Evolutionary conservation across 768 basidiomycete species (phyloP), one percentile per base, ranked within the genome.

Genomic region (Tricholoma furcatifolium): DNA sequence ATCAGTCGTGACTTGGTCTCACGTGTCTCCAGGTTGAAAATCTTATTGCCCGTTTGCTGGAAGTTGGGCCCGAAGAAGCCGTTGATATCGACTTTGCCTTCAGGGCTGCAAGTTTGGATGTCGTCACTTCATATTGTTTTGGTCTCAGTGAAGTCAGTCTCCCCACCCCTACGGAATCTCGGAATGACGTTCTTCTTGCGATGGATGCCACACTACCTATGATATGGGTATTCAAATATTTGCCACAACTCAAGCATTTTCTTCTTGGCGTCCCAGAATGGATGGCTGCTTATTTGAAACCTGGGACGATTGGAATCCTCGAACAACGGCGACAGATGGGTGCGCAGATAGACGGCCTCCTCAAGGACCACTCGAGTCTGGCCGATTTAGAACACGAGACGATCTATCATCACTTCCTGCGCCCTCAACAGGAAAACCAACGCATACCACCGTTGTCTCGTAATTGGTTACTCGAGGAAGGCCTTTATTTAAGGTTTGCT

Each of bases 11-110:
- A 8, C 41, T 34, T 18, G 50, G 8, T 36, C 24, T 38, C 48
- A 15, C 24, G 20, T 15, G 9, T 34, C 11, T 43, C 30, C 47
- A 75, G 68, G 63, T 74, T n/a, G 69, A 74, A 21, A 60, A 63
- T 6, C 62, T 74, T 9, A 54, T 72, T 15, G 58, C 64, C 0
- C 61, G 63, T 2, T 59, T 72, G 3, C 56, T 65, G 20, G 56
- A 65, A 15, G 66, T 66, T 54, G 46, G 60, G 23, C 32, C 43
- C 17, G 51, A 58, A 12, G 61, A 61, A 31, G 48, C 71, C 2
- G 69, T 66, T 11, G 69, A 75, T 50, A 55, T 76, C 7, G 67
- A 70, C 47, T 57, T 70, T n/a, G 75, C 72, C 6, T 74, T 73
- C 53, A 70, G 71, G 7, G 67, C 66, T 18, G 64, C 68, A 4